Evolutionary conservation across 495 filamentous ascomycete genomes (phyloP).

Genomic region (Aspergillus sclerotioniger): DNA sequence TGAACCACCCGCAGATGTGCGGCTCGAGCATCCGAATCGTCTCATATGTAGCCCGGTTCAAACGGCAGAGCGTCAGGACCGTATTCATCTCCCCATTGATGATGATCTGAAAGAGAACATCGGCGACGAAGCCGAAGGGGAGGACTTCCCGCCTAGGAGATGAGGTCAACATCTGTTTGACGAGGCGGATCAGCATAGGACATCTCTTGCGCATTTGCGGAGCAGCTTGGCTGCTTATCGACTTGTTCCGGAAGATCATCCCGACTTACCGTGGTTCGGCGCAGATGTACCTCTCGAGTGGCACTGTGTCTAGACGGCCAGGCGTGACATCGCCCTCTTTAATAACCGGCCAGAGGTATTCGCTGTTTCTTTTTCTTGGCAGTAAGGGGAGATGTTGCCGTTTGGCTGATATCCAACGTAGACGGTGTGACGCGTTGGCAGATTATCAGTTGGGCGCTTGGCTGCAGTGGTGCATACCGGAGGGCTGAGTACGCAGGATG

Average conservation of each 20-base stretch:
- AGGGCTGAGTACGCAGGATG: constrained; percentile 22
- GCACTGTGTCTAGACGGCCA: neutral
- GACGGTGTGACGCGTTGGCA: constrained; percentile 28
- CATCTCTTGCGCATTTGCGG: constrained; percentile 5
- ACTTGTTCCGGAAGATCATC: constrained; percentile 5
- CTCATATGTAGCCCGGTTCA: constrained; percentile 30
- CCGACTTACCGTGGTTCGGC: constrained; percentile 6
- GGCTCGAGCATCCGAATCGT: constrained; percentile 28
- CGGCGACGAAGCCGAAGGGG: constrained; percentile 26
- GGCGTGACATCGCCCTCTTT: constrained; percentile 1
- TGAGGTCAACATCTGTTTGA: constrained; percentile 15
- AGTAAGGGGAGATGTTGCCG: constrained; percentile 15
- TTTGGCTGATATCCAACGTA: constrained; percentile 8
- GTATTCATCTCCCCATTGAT: constrained; percentile 24
- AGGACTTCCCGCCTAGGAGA: constrained; percentile 8
- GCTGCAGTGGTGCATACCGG: constrained; percentile 16
- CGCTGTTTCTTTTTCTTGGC: neutral
- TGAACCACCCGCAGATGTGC: constrained; percentile 28
- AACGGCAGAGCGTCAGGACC: constrained; percentile 22
- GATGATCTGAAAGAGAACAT: constrained; percentile 35
- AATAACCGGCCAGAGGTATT: neutral
- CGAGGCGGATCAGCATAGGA: constrained; percentile 3
- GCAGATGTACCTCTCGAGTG: neutral
- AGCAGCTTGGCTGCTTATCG: constrained; percentile 1
- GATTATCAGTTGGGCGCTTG: constrained; percentile 14